Evolutionary conservation across 768 basidiomycete species (phyloP), one percentile per base, ranked within the genome.

Genomic region (Boletus huronensis): DNA sequence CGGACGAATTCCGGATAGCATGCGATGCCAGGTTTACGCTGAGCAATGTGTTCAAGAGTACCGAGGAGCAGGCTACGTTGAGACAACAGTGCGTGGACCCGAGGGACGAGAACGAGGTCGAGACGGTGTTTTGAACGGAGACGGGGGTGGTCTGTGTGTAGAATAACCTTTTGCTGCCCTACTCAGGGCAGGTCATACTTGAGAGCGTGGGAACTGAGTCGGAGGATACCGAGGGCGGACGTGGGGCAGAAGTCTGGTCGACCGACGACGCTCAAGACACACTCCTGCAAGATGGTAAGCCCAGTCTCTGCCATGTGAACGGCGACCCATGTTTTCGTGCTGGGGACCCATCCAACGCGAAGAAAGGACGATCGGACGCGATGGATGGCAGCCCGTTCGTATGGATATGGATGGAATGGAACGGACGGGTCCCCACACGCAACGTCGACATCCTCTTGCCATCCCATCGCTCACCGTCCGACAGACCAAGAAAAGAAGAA

Each of bases 401-500:
- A 31, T 59, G 62, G 47, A 26, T 35, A 5, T 2, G 23, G 16
- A 16, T 21, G 11, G 19, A n/a, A 11, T 21, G 19, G 38, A 11
- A 40, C 21, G 39, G 66, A 63, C 58, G 56, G 28, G 49, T 23
- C 49, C 36, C 38, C 39, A 13, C 44, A 49, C 41, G 28, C 41
- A 48, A 25, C 53, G 57, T 34, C 28, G n/a, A 32, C 8, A 8
- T 10, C 13, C 13, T 14, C 5, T 16, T 6, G 14, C 45, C 14
- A 23, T 5, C 52, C 39, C 16, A 41, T 47, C 31, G 48, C 60
- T 62, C 48, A 43, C 29, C 8, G 13, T 25, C 14, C 0, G 62
- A 52, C 72, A 96, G 95, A 98, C 94, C 65, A 96, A 95, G 83
- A 97, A 98, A 82, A 88, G 95, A 92, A 88, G 95, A 90, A 93